phyloP scores from a whole-genome alignment of 805 yeast species.

The Candida endomychidarum region DNA sequence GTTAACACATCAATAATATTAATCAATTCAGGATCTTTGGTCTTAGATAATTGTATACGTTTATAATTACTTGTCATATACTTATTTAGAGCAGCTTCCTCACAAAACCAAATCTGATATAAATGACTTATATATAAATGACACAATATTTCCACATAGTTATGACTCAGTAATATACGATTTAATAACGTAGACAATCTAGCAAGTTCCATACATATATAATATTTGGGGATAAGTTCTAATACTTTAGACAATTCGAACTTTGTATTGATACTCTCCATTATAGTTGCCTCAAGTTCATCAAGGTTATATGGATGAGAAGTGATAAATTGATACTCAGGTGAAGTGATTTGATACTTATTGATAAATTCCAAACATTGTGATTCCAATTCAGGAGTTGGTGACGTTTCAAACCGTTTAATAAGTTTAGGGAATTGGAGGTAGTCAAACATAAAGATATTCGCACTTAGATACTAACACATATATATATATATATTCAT shows the following conservation, averaged over 20 bases:
- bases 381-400: not conserved
- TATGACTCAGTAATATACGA: conserved; percentile 5
- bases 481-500: conserved; percentile 6
- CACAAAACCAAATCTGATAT: conserved; percentile 14
- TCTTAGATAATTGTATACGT: not conserved
- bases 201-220: conserved; percentile 12
- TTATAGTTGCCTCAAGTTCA: conserved; percentile 26
- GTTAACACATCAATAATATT: conserved; percentile 9
- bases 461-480: not conserved
- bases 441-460: conserved; percentile 10
- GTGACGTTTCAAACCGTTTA: conserved; percentile 1
- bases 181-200: conserved; percentile 8
- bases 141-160: conserved; percentile 8
- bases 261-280: conserved; percentile 20
- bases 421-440: conserved; percentile 13
- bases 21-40: conserved; percentile 8
- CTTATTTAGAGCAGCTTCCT: conserved; percentile 7
- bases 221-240: conserved; percentile 17
- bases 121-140: conserved; percentile 12
- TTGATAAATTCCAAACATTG: conserved; percentile 24
- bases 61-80: conserved; percentile 6
- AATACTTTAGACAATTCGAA: conserved; percentile 16
- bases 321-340: conserved; percentile 16
- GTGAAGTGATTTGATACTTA: conserved; percentile 14
- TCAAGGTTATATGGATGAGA: conserved; percentile 34